Evolutionary conservation across 805 yeast species (phyloP).

Genomic region (Ogataea siamensis): DNA sequence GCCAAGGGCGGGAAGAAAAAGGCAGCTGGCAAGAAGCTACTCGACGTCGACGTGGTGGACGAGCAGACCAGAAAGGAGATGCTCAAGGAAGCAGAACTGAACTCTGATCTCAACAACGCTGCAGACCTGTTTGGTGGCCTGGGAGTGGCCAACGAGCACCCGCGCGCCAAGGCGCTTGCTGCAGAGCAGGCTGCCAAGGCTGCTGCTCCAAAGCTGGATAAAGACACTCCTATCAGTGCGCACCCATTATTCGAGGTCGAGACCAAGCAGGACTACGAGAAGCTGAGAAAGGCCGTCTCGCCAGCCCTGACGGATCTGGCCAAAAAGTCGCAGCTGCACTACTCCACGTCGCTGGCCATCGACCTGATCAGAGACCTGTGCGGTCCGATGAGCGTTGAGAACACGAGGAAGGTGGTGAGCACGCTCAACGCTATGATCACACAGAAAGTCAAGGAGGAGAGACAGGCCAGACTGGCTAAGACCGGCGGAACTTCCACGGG

Average conservation of each 20-base stretch:
- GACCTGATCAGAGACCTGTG: constrained; percentile 84
- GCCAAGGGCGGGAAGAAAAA: constrained; percentile 47
- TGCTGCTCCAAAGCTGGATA: constrained; percentile 41
- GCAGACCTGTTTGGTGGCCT: constrained; percentile 84
- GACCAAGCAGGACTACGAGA: constrained; percentile 75
- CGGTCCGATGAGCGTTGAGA: constrained; percentile 78
- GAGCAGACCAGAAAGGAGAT: constrained; percentile 71
- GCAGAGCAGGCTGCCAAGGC: constrained; percentile 48
- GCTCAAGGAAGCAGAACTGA: constrained; percentile 75
- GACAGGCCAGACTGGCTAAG: constrained; percentile 78
- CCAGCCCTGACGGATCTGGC: constrained; percentile 60
- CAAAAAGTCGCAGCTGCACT: constrained; percentile 61
- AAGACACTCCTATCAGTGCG: constrained; percentile 62
- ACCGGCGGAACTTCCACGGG: constrained; percentile 85
- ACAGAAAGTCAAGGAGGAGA: constrained; percentile 86
- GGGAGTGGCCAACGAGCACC: constrained; percentile 55
- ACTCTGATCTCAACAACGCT: constrained; percentile 87
- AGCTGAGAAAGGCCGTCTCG: constrained; percentile 67
- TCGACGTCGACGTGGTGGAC: constrained; percentile 69
- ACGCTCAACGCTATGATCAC: constrained; percentile 78
- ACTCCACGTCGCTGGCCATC: constrained; percentile 72
- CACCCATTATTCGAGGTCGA: constrained; percentile 87
- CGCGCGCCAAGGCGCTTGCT: constrained; percentile 42
- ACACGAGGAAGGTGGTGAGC: constrained; percentile 78
- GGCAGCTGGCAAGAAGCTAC: constrained; percentile 37